Evolutionary conservation across 768 basidiomycete genomes (phyloP), one percentile per base, ranked within the genome.

Genomic region (Lactarius pseudohatsudake): DNA sequence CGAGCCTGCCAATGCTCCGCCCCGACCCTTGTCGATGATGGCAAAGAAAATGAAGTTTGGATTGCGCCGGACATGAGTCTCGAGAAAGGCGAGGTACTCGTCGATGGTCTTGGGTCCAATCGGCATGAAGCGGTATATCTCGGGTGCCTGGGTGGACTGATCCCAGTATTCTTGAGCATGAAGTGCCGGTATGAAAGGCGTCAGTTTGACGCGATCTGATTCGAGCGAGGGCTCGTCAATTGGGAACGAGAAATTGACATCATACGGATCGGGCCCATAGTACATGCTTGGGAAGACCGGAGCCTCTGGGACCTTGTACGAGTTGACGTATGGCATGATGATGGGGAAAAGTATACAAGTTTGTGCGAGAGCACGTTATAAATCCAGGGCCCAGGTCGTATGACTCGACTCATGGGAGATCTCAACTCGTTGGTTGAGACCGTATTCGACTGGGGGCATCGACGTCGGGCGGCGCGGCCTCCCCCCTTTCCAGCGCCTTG

Each of bases 241-340:
- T 18, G 78, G 77, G 61, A 75, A 73, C 34, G 69, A 61, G 70
- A 79, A 79, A 70, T 82, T 81, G 68, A 79, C 66, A 68, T 81
- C 79, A 61, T 76, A 77, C 15, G 76, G 74, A 18, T 74, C 73
- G 4, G 75, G 72, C 3, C 73, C 74, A 32, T 69, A 71, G 61
- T 53, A 57, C 34, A 20, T 10, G 3, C 41, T 38, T 2, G 71
- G 60, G 65, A 71, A 68, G 28, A 58, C 40, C 3, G 68, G 47
- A 10, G 9, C 32, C 30, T 40, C 47, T 10, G 64, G 60, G 16
- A 56, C 43, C n/a, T 20, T 47, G 50, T 62, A 65, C 13, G 43
- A 36, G 47, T 69, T 69, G 40, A 69, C 38, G 61, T 50, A 65
- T 16, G 64, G 9, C 64, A 69, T 64, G 56, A 57, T 58, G 36